A percentile compares a stretch with the other conserved stretches of the same genome.
Conservation (phyloP, 257 asterid genomes). For the Jacaranda copaia region DNA sequence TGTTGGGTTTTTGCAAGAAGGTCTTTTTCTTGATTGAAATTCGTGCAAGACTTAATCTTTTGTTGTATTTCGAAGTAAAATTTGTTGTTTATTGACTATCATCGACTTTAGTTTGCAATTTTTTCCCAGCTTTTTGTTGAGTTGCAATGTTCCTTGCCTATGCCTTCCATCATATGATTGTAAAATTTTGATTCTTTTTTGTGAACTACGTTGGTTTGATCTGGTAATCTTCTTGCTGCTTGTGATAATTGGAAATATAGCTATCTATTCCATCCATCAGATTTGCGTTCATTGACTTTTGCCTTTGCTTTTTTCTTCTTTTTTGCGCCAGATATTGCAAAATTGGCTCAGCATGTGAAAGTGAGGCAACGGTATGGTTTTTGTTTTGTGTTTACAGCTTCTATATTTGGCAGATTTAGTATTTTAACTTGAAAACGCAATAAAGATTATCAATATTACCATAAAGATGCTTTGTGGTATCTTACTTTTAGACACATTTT, state of each 20-base stretch:
- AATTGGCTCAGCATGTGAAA: conserved; percentile 85
- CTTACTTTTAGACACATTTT: neutral
- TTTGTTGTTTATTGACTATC: neutral
- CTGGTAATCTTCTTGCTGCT: no score
- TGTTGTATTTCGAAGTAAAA: neutral
- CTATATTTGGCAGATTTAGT: neutral
- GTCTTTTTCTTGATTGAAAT: neutral
- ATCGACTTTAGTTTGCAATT: neutral
- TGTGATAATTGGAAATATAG: neutral
- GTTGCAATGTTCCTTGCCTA: no score
- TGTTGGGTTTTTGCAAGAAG: neutral
- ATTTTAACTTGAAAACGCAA: neutral
- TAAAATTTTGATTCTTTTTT: no score
- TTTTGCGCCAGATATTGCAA: conserved; percentile 69
- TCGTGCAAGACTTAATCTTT: neutral
- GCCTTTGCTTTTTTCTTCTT: conserved; percentile 11
- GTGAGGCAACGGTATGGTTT: conserved; percentile 86
- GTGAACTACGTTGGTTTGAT: no score
- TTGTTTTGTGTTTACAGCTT: conserved; percentile 3
- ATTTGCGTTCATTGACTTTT: conserved; percentile 4
- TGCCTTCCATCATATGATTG: no score
- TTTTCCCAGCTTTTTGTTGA: no score
- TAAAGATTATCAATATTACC: neutral
- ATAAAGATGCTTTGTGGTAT: neutral
- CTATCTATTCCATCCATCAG: neutral